Base-by-base conservation (phyloP, 106 monocot species). In the Apostasia ramifera region DNA sequence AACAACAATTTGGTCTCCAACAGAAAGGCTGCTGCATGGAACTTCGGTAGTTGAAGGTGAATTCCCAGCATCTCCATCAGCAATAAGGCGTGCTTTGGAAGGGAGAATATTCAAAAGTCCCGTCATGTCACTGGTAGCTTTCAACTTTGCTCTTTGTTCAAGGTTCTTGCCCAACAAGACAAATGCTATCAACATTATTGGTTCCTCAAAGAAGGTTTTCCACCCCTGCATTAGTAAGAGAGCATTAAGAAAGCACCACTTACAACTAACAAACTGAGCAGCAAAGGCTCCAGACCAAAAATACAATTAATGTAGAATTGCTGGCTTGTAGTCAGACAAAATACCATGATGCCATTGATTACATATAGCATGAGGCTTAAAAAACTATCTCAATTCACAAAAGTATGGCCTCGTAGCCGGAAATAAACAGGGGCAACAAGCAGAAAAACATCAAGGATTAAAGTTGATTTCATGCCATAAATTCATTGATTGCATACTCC, bases 61-160 rank as follows among this genome's bases (percentile, higher is more conserved):
- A 9, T 84, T 61, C 48, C 80, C 83, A 56, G 55, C 52, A 75
- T 73, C 85, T 60, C 37, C 50, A 39, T 83, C 73, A 57, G 90
- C 75, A 74, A 88, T 8, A 53, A 98, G 98, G 13, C 93, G 84
- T 72, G 93, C 98, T 78, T 90, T 93, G 67, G 86, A 74, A 49
- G 98, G 98, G 61, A 98, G 89, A 77, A 98, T 88, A 80, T 76
- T 98, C 46, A 98, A 67, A 67, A 98, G 87, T 59, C 98, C 93
- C 54, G 90, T 92, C 98, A 98, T 98, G 73, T 98, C 98, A 85
- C 98, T 98, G 49, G 90, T 83, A 59, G 98, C 98, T 87, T 92
- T 98, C 58, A 98, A 56, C 79, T 98, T 98, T 71, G 98, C 98
- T 84, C 98, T 98, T 44, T 90, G 92, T 80, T 98, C 98, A 56